Evolutionary conservation across 768 basidiomycete genomes (phyloP).

Genomic region (Tulasnella sp.): DNA sequence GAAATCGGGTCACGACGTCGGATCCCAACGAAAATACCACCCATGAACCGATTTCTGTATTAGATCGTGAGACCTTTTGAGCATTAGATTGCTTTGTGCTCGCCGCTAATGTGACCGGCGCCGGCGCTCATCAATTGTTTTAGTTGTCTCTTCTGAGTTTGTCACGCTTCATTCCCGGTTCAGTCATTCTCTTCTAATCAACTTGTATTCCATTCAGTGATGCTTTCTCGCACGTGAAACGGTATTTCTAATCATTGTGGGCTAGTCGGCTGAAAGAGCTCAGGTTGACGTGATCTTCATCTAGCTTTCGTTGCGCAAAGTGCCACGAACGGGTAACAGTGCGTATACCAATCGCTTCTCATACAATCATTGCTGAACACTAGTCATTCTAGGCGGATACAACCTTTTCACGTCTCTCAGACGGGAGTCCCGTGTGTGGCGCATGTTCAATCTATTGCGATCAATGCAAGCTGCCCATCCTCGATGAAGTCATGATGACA

Average conservation of each 20-base stretch:
- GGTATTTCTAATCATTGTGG: conserved; percentile 24
- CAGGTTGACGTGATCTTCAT: conserved; percentile 10
- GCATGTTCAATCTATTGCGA: conserved; percentile 92
- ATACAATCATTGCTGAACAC: too few species aligned
- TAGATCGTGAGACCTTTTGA: too few species aligned
- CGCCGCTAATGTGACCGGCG: too few species aligned
- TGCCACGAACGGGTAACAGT: conserved; percentile 71
- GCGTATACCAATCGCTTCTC: too few species aligned
- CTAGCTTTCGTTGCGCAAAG: conserved; percentile 86
- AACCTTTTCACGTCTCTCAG: conserved; percentile 88
- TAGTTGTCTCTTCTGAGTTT: conserved; percentile 94
- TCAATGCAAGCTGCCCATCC: conserved; percentile 84
- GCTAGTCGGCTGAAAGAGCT: neutral
- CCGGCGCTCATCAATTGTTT: too few species aligned
- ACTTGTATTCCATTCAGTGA: conserved; percentile 38
- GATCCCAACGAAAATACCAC: too few species aligned
- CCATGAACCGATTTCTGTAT: too few species aligned
- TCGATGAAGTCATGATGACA: conserved; percentile 99
- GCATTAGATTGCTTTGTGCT: too few species aligned
- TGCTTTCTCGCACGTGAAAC: conserved; percentile 88
- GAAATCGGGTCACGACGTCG: too few species aligned
- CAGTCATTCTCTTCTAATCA: conserved; percentile 7
- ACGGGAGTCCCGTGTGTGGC: conserved; percentile 93
- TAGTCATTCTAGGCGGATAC: conserved; percentile 55
- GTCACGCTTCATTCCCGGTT: conserved; percentile 25